phyloP scores from a whole-genome alignment of 169 alveolate genomes.

The Amoebophrya sp. region DNA sequence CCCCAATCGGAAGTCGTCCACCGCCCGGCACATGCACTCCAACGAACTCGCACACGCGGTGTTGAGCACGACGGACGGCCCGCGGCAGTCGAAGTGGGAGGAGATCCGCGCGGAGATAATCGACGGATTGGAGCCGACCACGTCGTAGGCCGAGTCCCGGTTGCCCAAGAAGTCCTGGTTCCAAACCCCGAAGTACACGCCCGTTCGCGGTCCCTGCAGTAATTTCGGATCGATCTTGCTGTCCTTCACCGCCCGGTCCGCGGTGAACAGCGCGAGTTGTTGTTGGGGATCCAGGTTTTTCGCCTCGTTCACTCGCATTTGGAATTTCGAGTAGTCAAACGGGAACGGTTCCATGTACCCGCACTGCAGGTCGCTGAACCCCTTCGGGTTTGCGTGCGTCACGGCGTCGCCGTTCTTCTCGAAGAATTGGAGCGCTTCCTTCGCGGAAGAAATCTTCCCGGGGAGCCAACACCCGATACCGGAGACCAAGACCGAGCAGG shows the following conservation, averaged over 20 bases:
- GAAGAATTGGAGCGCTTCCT: background rate
- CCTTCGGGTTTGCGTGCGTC: background rate
- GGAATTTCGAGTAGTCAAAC: background rate
- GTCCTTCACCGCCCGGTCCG: background rate
- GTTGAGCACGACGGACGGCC: background rate
- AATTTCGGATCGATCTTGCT: background rate
- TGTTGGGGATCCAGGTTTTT: background rate
- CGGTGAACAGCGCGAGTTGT: background rate
- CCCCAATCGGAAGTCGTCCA: background rate
- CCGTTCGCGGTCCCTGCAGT: background rate
- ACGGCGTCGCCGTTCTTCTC: background rate
- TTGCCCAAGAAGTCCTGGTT: background rate
- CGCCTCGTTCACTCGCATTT: background rate
- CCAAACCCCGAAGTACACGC: background rate
- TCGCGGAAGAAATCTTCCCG: background rate
- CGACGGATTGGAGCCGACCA: background rate
- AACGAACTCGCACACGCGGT: background rate
- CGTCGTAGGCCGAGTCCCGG: background rate
- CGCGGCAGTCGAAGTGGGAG: background rate
- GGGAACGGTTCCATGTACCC: background rate
- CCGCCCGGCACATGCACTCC: background rate
- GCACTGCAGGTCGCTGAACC: background rate
- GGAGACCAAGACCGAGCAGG: background rate
- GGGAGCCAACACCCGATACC: background rate
- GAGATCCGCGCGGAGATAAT: background rate